Conservation (phyloP, 176 grass and related monocot species). For the Saccharum spontaneum region DNA sequence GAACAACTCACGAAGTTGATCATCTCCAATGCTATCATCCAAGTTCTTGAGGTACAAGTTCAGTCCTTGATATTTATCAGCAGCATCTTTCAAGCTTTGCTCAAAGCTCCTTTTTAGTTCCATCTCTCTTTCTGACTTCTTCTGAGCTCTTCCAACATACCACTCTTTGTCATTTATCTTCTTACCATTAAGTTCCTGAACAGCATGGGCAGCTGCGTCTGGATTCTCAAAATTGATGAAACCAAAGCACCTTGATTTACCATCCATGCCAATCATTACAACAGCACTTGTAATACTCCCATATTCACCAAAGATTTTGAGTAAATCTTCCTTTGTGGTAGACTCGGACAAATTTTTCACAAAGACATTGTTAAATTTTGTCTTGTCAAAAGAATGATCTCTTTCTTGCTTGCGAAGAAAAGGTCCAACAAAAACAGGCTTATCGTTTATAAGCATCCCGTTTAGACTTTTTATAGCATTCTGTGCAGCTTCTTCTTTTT, state of each 20-base stretch:
- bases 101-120: conserved; percentile 74
- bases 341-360: conserved; percentile 87
- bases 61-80: conserved; percentile 72
- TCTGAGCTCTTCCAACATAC: conserved; percentile 89
- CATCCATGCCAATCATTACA: conserved; percentile 69
- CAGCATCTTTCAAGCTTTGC: conserved; percentile 78
- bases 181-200: conserved; percentile 82
- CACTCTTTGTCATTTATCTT: conserved; percentile 73
- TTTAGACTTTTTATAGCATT: conserved; percentile 68
- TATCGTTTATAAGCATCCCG: conserved; percentile 88
- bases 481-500: conserved; percentile 66
- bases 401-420: conserved; percentile 88
- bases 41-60: conserved; percentile 97
- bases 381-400: conserved; percentile 62
- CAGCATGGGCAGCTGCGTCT: conserved; percentile 64
- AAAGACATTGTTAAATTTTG: conserved; percentile 89
- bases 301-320: conserved; percentile 63
- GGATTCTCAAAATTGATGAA: conserved; percentile 84
- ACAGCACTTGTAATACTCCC: conserved; percentile 82
- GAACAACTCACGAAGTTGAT: conserved; percentile 74
- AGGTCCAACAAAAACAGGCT: conserved; percentile 77
- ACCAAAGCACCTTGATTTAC: conserved; percentile 86
- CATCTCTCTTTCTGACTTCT: conserved; percentile 85
- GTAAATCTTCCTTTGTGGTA: conserved; percentile 72
- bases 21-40: conserved; percentile 82